These are phyloP conservation scores for Aspergillus panamensis DNA, from an alignment of 495 filamentous ascomycete genomes.

Conservation along the genomic window DNA sequence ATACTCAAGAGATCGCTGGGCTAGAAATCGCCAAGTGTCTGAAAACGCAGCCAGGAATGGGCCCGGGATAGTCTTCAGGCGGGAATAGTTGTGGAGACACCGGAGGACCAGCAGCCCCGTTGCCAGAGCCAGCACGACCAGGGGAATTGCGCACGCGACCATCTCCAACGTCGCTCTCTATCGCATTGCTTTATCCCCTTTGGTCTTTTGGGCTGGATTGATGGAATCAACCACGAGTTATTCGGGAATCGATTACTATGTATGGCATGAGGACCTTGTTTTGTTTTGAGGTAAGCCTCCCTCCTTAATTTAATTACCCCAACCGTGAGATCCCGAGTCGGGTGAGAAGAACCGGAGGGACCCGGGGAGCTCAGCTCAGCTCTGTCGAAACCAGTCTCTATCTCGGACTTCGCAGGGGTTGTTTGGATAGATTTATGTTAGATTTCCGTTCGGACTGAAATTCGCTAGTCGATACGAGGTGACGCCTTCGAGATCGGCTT, in stretches of 20 bases:
- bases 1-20: conserved; percentile 7
- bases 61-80: conserved; percentile 21
- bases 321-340: conserved; percentile 14
- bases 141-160: conserved; percentile 8
- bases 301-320: neutral
- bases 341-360: conserved; percentile 9
- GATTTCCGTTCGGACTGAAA: too few species aligned
- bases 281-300: too few species aligned
- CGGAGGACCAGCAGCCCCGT: conserved; percentile 3
- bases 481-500: too few species aligned
- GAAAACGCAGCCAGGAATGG: conserved; percentile 16
- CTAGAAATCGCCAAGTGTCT: conserved; percentile 14
- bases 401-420: too few species aligned
- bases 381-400: too few species aligned
- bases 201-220: neutral
- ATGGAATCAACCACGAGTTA: neutral
- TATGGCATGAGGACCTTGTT: too few species aligned
- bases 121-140: conserved; percentile 4
- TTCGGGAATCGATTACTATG: too few species aligned
- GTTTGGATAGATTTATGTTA: too few species aligned
- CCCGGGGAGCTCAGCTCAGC: neutral
- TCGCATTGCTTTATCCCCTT: neutral
- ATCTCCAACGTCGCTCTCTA: neutral
- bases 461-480: too few species aligned
- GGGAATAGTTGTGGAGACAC: conserved; percentile 17